Conservation (phyloP, 495 filamentous ascomycete species). For the Tuber indicum region DNA sequence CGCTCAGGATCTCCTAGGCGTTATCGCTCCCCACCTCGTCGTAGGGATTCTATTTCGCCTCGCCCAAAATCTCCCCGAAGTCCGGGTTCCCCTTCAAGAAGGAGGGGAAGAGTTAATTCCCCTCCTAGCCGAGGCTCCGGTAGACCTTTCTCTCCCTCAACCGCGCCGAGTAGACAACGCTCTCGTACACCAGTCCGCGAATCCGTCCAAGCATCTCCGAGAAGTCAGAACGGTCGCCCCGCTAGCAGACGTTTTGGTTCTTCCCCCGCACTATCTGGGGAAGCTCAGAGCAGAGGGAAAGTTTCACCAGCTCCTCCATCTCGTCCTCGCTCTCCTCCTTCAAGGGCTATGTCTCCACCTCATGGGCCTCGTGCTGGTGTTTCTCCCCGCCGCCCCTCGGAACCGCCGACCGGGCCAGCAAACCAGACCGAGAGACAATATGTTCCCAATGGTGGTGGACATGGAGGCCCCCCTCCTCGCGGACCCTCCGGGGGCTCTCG, state of each 20-base stretch:
- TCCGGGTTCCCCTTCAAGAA: slow-evolving; percentile 31
- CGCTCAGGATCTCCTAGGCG: slow-evolving; percentile 32
- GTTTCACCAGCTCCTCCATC: slow-evolving; percentile 33
- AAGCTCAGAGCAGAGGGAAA: slow-evolving; percentile 22
- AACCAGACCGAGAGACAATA: slow-evolving; percentile 38
- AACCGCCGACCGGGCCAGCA: slow-evolving; percentile 25
- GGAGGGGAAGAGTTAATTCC: slow-evolving; percentile 30
- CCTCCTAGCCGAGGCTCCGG: slow-evolving; percentile 32
- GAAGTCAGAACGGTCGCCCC: slow-evolving; percentile 33
- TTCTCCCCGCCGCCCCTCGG: slow-evolving; percentile 22
- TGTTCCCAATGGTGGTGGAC: slow-evolving; percentile 22
- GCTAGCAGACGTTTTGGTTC: slow-evolving; percentile 17
- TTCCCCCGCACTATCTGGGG: slow-evolving; percentile 35
- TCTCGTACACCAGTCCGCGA: slow-evolving; percentile 33
- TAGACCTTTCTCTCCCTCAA: slow-evolving; percentile 26
- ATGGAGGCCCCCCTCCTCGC: slow-evolving; percentile 19
- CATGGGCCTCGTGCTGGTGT: slow-evolving; percentile 32
- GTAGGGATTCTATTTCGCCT: slow-evolving; percentile 33
- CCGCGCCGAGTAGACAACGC: slow-evolving; percentile 28
- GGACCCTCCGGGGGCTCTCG: slow-evolving; percentile 27
- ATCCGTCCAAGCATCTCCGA: slow-evolving; percentile 29
- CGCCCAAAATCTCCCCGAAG: slow-evolving; percentile 30
- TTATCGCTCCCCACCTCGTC: slow-evolving; percentile 24
- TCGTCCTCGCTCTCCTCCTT: slow-evolving; percentile 36
- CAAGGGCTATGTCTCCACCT: slow-evolving; percentile 38